Percentiles rank a stretch among this genome's conserved stretches.
phyloP scores from a whole-genome alignment of 164 flowering plant genomes.

The Nelumbo lutea region DNA sequence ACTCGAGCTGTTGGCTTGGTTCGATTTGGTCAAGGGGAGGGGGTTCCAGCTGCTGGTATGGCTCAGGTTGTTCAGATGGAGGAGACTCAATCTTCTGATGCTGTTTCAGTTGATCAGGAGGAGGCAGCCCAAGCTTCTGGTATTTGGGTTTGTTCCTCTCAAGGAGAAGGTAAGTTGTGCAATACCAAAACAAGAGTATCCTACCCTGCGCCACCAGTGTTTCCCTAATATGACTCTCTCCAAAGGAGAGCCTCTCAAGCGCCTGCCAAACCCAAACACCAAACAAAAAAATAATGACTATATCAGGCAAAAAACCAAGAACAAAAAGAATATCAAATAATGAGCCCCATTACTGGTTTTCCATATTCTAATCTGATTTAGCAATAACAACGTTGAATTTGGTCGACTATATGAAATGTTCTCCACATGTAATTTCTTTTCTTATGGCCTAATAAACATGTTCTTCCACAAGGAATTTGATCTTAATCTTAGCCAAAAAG shows the following conservation, averaged over 20 bases:
- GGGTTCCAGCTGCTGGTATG: constrained; percentile 22
- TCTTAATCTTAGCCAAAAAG: too few species aligned
- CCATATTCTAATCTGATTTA: too few species aligned
- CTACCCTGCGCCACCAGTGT: constrained; percentile 78
- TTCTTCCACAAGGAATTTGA: too few species aligned
- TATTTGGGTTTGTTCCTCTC: constrained; percentile 85
- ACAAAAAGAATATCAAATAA: too few species aligned
- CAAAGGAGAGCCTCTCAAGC: constrained; percentile 82
- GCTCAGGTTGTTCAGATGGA: constrained; percentile 12
- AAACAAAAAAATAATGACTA: background rate
- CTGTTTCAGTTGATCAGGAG: constrained; percentile 24
- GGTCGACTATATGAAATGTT: too few species aligned
- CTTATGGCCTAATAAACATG: too few species aligned
- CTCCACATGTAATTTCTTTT: too few species aligned
- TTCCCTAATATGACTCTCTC: constrained; percentile 59
- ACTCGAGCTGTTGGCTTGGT: constrained; percentile 23
- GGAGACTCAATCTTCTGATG: constrained; percentile 19
- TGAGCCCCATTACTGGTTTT: too few species aligned
- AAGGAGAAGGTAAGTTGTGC: constrained; percentile 79
- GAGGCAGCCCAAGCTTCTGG: constrained; percentile 62
- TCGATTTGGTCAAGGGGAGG: constrained; percentile 23
- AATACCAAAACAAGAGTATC: constrained; percentile 84
- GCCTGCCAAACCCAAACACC: constrained; percentile 40
- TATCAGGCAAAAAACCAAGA: too few species aligned
- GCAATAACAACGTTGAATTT: too few species aligned